Evolutionary conservation across 805 yeast genomes (phyloP).

Genomic region (Zygoascus tannicola): DNA sequence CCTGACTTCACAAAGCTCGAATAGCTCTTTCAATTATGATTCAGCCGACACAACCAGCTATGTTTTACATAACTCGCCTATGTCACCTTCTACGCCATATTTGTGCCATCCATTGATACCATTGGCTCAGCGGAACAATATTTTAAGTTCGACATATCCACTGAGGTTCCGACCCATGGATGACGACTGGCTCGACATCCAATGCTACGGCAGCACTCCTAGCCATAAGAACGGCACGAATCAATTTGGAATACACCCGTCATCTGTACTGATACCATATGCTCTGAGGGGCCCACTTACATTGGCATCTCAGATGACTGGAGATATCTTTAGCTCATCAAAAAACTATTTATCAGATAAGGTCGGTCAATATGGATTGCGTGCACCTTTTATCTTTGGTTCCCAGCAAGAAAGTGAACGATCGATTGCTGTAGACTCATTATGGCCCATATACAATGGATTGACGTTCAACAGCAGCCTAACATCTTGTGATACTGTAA

Average conservation of each 20-base stretch:
- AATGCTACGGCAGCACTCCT: slow-evolving; percentile 3
- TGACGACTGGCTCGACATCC: slow-evolving; percentile 19
- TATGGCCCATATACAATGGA: slow-evolving; percentile 1
- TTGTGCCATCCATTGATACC: slow-evolving; percentile 16
- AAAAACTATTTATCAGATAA: slow-evolving; percentile 13
- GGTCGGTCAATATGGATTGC: background rate
- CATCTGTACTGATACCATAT: background rate
- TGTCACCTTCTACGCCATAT: slow-evolving; percentile 6
- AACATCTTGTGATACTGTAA: background rate
- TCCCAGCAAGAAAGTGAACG: background rate
- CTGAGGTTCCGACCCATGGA: slow-evolving; percentile 16
- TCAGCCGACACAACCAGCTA: background rate
- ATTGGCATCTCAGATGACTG: slow-evolving; percentile 16
- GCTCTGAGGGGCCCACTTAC: slow-evolving; percentile 1
- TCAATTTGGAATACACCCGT: background rate
- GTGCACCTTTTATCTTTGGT: slow-evolving; percentile 2
- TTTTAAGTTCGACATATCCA: slow-evolving; percentile 12
- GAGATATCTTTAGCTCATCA: slow-evolving; percentile 16
- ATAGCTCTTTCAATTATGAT: background rate
- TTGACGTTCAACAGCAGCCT: background rate
- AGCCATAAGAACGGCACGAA: background rate
- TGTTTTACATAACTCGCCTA: background rate
- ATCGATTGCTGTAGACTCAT: background rate
- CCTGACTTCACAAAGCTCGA: background rate
- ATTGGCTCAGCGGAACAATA: slow-evolving; percentile 11